phyloP scores from a whole-genome alignment of 2,329 filamentous ascomycete genomes.

The Trichoderma lentiforme region DNA sequence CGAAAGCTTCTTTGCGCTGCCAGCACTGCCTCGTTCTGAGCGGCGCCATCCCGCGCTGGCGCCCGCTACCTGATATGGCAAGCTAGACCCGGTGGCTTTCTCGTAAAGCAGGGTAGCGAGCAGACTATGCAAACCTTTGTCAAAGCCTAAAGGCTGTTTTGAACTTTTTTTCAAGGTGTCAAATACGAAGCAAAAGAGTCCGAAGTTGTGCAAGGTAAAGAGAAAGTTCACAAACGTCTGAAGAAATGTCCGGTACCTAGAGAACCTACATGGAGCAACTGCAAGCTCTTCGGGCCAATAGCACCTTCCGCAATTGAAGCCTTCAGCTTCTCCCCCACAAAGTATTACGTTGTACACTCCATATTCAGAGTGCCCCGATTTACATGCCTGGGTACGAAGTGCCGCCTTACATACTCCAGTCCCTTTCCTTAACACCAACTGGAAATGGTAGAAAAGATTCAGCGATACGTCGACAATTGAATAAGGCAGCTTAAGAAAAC shows the following conservation, averaged over 20 bases:
- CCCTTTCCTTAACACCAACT: background rate
- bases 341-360: background rate
- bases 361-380: background rate
- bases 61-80: background rate
- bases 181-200: background rate
- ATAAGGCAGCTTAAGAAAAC: background rate
- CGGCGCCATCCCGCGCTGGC: slow-evolving; percentile 7
- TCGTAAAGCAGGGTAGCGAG: background rate
- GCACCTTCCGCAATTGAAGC: background rate
- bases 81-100: background rate
- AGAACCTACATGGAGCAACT: background rate
- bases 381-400: background rate
- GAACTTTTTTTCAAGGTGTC: background rate
- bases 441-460: background rate
- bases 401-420: background rate
- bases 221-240: background rate
- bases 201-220: background rate
- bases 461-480: background rate
- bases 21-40: slow-evolving; percentile 2
- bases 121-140: background rate
- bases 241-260: background rate
- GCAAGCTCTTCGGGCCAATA: background rate
- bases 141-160: background rate
- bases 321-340: background rate
- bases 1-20: background rate